Base-by-base conservation (phyloP, 257 asterid genomes). In the Solanum ossicruentum region DNA sequence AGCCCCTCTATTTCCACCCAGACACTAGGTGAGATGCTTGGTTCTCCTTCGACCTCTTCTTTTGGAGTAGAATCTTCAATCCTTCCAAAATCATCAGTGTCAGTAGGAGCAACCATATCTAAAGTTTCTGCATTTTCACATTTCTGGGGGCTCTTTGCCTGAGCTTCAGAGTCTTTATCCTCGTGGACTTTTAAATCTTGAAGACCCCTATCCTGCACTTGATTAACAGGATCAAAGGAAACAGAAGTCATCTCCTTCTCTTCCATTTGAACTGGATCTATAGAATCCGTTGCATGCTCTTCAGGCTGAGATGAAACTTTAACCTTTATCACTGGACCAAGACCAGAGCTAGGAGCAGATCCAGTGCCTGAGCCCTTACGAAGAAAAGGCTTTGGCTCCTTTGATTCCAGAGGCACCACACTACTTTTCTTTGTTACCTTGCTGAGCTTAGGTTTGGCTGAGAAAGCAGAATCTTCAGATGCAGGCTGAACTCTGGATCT, bases 1-100 rank as follows among this genome's bases (percentile, higher is more conserved):
- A 88, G 90, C 89, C 93, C 99, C 88, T 96, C 98, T 80, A 88
- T 93, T 91, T 94, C 98, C 88, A 93, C 97, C 99, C 98, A 97
- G 73, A 95, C 99, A 52, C 92, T 86, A 47, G 98, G 98, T 23
- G 99, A 89, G 65, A 97, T 95, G 81, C 87, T 88, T 80, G 88
- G 85, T 87, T 92, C 97, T 86, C 91, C 97, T 86, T 90, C 97
- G 80, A 45, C 90, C 79, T 89, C 89, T 9, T 51, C 82, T 83
- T 87, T 88, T 21, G 86, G 15, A 12, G 82, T 77, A 77, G 82
- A 77, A 26, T 26, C 67, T 80, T 86, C 82, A 83, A 61, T 55
- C 66, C 81, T 80, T 83, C 88, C 80, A 86, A 77, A 56, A 55
- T 51, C 69, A 84, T 84, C 86, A 41, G 67, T 84, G 55, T 54